phyloP scores from a whole-genome alignment of 2,329 filamentous ascomycete species.

The Diaporthe caulivora region DNA sequence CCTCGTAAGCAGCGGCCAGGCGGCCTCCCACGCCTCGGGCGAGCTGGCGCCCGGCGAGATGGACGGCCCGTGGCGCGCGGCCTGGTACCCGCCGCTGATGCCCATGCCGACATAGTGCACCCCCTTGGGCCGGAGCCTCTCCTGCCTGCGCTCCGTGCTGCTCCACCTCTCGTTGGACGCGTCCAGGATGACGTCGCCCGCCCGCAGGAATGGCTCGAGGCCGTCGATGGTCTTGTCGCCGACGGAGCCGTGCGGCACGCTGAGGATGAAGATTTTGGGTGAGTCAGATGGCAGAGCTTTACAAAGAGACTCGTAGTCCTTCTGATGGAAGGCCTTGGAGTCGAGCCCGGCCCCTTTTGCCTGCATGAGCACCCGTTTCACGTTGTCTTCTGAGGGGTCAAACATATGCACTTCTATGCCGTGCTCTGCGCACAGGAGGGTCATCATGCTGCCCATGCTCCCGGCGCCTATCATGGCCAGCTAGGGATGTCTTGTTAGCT shows the following conservation, averaged over 20 bases:
- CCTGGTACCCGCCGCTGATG: slow-evolving; percentile 78
- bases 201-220: slow-evolving; percentile 61
- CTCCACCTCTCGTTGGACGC: slow-evolving; percentile 76
- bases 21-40: slow-evolving; percentile 65
- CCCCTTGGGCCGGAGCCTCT: slow-evolving; percentile 65
- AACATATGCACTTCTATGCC: slow-evolving; percentile 66
- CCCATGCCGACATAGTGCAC: slow-evolving; percentile 77
- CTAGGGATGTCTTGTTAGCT: slow-evolving; percentile 43
- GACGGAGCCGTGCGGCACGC: slow-evolving; percentile 59
- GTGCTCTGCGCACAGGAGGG: slow-evolving; percentile 69
- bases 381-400: slow-evolving; percentile 61
- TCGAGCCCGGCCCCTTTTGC: slow-evolving; percentile 47
- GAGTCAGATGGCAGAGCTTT: slow-evolving; percentile 53
- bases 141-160: slow-evolving; percentile 73
- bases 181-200: slow-evolving; percentile 76
- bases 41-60: slow-evolving; percentile 73
- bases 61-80: slow-evolving; percentile 74
- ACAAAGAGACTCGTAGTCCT: slow-evolving; percentile 63
- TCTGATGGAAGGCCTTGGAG: slow-evolving; percentile 48
- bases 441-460: slow-evolving; percentile 71
- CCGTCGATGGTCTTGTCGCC: slow-evolving; percentile 53
- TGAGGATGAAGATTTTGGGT: slow-evolving; percentile 65
- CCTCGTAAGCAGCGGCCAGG: slow-evolving; percentile 71
- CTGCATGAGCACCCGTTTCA: slow-evolving; percentile 56
- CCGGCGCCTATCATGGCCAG: slow-evolving; percentile 70